Conservation (phyloP, 1,139 yeast species). For the Yamadazyma kanchanaburiensis region DNA sequence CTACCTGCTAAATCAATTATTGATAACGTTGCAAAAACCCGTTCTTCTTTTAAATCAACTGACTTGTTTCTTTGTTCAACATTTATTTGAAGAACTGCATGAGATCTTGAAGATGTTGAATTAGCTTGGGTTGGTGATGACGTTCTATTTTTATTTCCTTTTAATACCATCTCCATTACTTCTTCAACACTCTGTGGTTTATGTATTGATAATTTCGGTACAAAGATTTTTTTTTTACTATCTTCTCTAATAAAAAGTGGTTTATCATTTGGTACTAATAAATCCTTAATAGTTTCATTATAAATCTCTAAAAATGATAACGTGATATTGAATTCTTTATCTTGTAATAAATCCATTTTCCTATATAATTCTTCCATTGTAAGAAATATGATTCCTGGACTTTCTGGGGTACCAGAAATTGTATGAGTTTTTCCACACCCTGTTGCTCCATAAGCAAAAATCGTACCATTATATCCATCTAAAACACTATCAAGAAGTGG, state of each 20-base stretch:
- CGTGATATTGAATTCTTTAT: slow-evolving; percentile 57
- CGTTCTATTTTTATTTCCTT: slow-evolving; percentile 75
- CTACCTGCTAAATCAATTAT: slow-evolving; percentile 93
- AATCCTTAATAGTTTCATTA: slow-evolving; percentile 82
- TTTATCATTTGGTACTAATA: slow-evolving; percentile 53
- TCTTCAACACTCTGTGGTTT: slow-evolving; percentile 65
- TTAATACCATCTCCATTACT: slow-evolving; percentile 73
- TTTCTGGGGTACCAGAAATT: slow-evolving; percentile 67
- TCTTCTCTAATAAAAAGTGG: slow-evolving; percentile 69
- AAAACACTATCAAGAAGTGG: slow-evolving; percentile 73
- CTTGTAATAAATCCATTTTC: slow-evolving; percentile 52
- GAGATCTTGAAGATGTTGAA: slow-evolving; percentile 86
- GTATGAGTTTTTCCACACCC: slow-evolving; percentile 99
- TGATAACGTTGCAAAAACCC: slow-evolving; percentile 74
- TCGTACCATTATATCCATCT: slow-evolving; percentile 87
- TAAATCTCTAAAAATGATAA: slow-evolving; percentile 83
- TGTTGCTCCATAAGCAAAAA: slow-evolving; percentile 66
- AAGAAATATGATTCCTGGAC: slow-evolving; percentile 78
- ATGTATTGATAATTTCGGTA: slow-evolving; percentile 69
- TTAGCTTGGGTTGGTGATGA: slow-evolving; percentile 90
- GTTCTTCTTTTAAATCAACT: slow-evolving; percentile 63
- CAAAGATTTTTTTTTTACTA: slow-evolving; percentile 61
- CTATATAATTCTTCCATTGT: slow-evolving; percentile 76
- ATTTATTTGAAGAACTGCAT: slow-evolving; percentile 84
- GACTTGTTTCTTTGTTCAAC: slow-evolving; percentile 61